A percentile compares a stretch with the other conserved stretches of the same genome.
Evolutionary conservation across 495 filamentous ascomycete species (phyloP).

Genomic region (Amphirosellinia nigrospora): DNA sequence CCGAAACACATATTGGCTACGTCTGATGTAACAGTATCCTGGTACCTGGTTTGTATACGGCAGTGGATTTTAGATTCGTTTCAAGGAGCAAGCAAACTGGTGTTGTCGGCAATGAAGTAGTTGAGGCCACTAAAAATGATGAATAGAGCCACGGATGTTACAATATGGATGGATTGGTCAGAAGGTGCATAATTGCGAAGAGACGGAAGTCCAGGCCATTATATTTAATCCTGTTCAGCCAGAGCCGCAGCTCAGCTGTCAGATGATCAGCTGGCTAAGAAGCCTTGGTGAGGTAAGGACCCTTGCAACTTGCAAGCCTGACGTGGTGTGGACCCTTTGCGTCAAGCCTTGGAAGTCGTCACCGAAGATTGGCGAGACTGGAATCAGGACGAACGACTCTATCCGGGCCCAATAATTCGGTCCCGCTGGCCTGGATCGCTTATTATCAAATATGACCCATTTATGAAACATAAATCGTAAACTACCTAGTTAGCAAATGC

Average conservation of each 20-base stretch:
- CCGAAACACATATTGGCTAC: conserved; percentile 51
- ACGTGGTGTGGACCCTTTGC: conserved; percentile 13
- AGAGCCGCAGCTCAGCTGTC: neutral
- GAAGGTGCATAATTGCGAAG: neutral
- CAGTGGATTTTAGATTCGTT: neutral
- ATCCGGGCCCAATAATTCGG: neutral
- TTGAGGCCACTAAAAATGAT: neutral
- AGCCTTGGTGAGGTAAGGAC: neutral
- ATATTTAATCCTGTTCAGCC: neutral
- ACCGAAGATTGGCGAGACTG: conserved; percentile 13
- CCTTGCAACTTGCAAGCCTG: conserved; percentile 4
- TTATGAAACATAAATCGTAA: neutral
- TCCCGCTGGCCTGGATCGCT: conserved; percentile 13
- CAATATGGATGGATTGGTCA: neutral
- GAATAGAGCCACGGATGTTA: neutral
- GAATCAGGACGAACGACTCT: conserved; percentile 12
- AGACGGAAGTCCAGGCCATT: neutral
- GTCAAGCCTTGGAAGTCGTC: conserved; percentile 12
- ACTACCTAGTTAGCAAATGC: neutral
- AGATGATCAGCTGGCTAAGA: neutral
- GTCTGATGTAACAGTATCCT: conserved; percentile 3
- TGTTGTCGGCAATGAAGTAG: neutral
- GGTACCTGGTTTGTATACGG: conserved; percentile 4
- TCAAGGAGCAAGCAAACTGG: neutral
- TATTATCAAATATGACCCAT: neutral